These are phyloP conservation scores for Lineolata rhizophorae DNA, from an alignment of 495 filamentous ascomycete species.

Conservation along the genomic window DNA sequence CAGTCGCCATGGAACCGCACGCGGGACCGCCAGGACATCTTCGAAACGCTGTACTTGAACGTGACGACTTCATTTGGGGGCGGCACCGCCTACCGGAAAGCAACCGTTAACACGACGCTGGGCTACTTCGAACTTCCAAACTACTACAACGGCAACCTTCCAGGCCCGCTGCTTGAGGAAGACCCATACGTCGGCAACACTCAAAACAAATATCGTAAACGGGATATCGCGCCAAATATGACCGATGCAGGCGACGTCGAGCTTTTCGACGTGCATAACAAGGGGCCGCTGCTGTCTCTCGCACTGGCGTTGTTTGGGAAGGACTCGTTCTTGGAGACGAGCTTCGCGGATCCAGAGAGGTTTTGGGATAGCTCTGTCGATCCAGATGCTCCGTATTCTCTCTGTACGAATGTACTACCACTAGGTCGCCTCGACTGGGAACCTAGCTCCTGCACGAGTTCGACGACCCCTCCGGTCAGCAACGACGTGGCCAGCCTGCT, in stretches of 20 bases:
- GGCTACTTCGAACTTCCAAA: slow-evolving; percentile 20
- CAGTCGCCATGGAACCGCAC: slow-evolving; percentile 15
- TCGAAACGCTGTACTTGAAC: slow-evolving; percentile 13
- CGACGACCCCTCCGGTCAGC: background rate
- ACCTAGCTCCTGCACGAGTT: background rate
- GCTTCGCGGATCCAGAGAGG: background rate
- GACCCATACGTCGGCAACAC: too few relatives aligned
- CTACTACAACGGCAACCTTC: slow-evolving; percentile 10
- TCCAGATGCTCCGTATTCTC: background rate
- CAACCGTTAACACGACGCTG: slow-evolving; percentile 10
- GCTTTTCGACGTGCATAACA: slow-evolving; percentile 2
- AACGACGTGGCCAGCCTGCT: slow-evolving; percentile 1
- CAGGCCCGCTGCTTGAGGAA: slow-evolving; percentile 10
- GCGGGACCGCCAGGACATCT: slow-evolving; percentile 15
- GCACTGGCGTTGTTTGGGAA: slow-evolving; percentile 17
- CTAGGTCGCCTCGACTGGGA: background rate
- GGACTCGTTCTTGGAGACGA: slow-evolving; percentile 9
- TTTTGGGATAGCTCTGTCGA: background rate
- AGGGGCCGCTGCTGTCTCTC: slow-evolving; percentile 13
- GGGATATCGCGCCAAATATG: too few relatives aligned
- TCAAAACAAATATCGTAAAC: too few relatives aligned
- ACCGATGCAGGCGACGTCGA: too few relatives aligned
- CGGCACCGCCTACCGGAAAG: background rate
- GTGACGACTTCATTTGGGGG: slow-evolving; percentile 3
- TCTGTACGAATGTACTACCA: background rate